Evolutionary conservation across 495 filamentous ascomycete species (phyloP).

Genomic region (Podospora pseudocomata): DNA sequence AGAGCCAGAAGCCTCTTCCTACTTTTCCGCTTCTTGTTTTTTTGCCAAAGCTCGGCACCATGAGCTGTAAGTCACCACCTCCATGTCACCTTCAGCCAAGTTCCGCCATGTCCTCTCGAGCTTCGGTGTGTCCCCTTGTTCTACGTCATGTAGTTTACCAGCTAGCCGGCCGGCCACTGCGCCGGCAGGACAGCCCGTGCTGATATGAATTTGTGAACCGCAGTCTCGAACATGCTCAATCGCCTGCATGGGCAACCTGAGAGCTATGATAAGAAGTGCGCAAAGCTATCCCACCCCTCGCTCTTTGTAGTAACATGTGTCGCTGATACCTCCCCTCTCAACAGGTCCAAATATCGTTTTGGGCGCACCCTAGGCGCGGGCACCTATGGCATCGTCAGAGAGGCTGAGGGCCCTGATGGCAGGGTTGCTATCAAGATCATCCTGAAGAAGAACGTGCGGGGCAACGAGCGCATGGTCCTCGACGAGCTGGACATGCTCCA

Average conservation of each 20-base stretch:
- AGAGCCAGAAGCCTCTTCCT: slow-evolving; percentile 1
- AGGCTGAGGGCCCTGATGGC: slow-evolving; percentile 76
- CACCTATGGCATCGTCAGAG: slow-evolving; percentile 97
- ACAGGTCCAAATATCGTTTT: slow-evolving; percentile 80
- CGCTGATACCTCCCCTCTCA: slow-evolving; percentile 9
- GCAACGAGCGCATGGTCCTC: slow-evolving; percentile 97
- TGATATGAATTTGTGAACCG: slow-evolving; percentile 12
- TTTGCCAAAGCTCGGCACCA: slow-evolving; percentile 28
- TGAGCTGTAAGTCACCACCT: slow-evolving; percentile 45
- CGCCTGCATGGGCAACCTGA: slow-evolving; percentile 97
- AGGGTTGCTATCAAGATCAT: slow-evolving; percentile 99
- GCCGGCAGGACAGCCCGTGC: slow-evolving; percentile 8
- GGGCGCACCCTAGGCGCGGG: slow-evolving; percentile 92
- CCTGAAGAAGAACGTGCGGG: slow-evolving; percentile 97
- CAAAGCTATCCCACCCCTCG: background rate
- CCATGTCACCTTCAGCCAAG: slow-evolving; percentile 31
- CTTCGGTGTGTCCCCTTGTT: slow-evolving; percentile 22
- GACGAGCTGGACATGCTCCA: slow-evolving; percentile 94
- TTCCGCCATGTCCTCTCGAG: slow-evolving; percentile 22
- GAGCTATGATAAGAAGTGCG: slow-evolving; percentile 96
- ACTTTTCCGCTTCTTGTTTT: slow-evolving; percentile 8
- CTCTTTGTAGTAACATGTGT: background rate
- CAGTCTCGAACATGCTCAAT: slow-evolving; percentile 90
- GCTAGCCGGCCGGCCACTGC: background rate
- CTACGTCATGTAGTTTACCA: background rate